phyloP scores from a whole-genome alignment of 306 rosid genomes.

The Vigna nakashimae region DNA sequence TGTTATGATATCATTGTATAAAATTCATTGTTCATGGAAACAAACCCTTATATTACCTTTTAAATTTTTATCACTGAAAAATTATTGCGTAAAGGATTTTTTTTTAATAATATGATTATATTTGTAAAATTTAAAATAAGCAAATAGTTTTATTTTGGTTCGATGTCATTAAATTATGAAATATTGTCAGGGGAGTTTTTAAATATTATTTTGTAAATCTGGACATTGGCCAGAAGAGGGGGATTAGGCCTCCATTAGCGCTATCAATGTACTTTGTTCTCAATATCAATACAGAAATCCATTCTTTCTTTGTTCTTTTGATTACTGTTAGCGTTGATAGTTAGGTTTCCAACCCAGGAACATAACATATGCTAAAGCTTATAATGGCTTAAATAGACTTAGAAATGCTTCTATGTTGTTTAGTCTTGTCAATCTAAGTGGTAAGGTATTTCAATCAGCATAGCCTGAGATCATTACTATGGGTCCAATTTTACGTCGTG shows the following conservation, averaged over 20 bases:
- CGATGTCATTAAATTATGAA: not conserved
- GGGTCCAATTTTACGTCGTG: not conserved
- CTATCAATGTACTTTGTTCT: too few relatives aligned
- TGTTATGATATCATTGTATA: not conserved
- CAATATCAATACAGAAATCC: too few relatives aligned
- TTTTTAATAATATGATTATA: not conserved
- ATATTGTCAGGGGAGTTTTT: too few relatives aligned
- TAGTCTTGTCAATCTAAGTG: not conserved
- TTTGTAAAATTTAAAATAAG: not conserved
- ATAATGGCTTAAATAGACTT: too few relatives aligned
- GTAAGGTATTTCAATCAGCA: not conserved
- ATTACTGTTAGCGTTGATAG: too few relatives aligned
- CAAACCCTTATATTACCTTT: not conserved
- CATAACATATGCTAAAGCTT: too few relatives aligned
- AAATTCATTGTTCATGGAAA: not conserved
- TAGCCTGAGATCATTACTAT: not conserved
- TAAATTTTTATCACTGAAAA: not conserved
- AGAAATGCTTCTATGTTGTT: not conserved
- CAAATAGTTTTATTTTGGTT: not conserved
- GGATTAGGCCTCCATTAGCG: too few relatives aligned
- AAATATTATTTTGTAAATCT: too few relatives aligned
- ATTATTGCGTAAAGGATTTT: not conserved
- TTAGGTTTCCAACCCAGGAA: too few relatives aligned
- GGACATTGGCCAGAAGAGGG: too few relatives aligned
- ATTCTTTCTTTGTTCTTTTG: too few relatives aligned